Evolutionary conservation across 805 yeast species (phyloP), one percentile per base, ranked within the genome.

Genomic region (Torulaspora microellipsoides): DNA sequence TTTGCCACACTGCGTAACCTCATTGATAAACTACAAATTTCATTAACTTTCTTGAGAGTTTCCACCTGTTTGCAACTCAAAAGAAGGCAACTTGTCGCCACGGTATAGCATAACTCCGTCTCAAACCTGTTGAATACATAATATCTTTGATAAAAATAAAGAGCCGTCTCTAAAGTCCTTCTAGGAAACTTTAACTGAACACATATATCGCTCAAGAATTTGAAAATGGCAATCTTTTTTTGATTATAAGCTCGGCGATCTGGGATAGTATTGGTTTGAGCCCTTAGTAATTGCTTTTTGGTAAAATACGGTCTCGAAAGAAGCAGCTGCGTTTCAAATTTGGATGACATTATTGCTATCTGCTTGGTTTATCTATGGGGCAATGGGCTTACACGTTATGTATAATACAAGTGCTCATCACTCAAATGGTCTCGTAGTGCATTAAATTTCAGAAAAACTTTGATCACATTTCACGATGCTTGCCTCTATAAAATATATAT

Each of bases 41-140:
- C 86, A 40, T 78, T 71, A 12, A 83, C 61, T 53, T 84, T 84
- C 60, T 87, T 88, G 33, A 88, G 81, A 33, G 89, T 85, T 57
- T 89, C 96, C 56, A 86, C 95, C 50, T 81, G 79, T 61, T 89
- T 87, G 34, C 82, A 69, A 2, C 95, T 84, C 12, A 86, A 67
- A 45, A 85, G 76, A 7, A 89, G 59, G 42, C 88, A 75, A 8
- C 91, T 75, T 8, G 82, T 64, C 0, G 86, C 85, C n/a, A 85
- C 75, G 34, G 82, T 81, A 50, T 71, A 72, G 34, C 80, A 78
- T 41, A 74, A 70, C 15, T 67, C 69, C 10, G 73, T 70, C 45
- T 75, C 79, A 55, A 82, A 82, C 47, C 66, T 65, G 57, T 85
- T 83, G 62, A 81, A 80, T 12, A 88, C 67, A 54, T 76, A 81